These are phyloP conservation scores for Pezicula carpinea DNA, from an alignment of 2,329 filamentous ascomycete species.

Conservation along the genomic window DNA sequence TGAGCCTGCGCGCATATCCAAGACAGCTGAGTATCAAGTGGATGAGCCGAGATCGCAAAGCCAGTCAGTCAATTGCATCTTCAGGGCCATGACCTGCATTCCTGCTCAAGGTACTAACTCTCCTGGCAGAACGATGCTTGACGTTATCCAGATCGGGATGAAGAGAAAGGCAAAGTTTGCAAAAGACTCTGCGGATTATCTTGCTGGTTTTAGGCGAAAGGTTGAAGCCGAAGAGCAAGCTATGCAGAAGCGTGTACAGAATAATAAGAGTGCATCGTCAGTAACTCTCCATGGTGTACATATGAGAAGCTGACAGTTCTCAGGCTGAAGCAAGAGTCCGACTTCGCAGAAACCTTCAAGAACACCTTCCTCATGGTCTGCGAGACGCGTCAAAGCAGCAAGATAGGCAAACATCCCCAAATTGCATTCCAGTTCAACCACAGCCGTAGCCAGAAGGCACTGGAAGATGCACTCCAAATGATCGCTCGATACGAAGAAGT, in stretches of 20 bases:
- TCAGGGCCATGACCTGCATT: neutral
- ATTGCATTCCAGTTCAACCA: neutral
- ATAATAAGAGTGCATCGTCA: neutral
- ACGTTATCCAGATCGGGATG: neutral
- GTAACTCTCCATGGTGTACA: neutral
- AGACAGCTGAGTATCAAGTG: constrained; percentile 20
- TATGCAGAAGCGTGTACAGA: constrained; percentile 11
- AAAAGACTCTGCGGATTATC: constrained; percentile 13
- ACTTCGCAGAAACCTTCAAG: constrained; percentile 17
- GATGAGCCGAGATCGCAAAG: constrained; percentile 21
- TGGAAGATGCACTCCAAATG: neutral
- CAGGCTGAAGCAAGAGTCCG: constrained; percentile 14
- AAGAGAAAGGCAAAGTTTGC: constrained; percentile 11
- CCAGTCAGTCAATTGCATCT: constrained; percentile 16
- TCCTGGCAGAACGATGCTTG: neutral
- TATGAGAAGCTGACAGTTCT: neutral
- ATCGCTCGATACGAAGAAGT: neutral
- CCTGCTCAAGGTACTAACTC: neutral
- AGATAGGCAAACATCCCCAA: neutral
- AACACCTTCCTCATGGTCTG: constrained; percentile 10
- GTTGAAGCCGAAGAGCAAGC: constrained; percentile 10
- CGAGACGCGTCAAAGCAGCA: constrained; percentile 11
- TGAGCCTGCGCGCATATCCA: constrained; percentile 12
- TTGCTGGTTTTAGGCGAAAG: constrained; percentile 9
- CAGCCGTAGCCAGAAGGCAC: neutral